A percentile compares a stretch with the other conserved stretches of the same genome.
These are phyloP conservation scores for Nitzschia sp. DNA, from an alignment of 108 stramenopile genomes.

Conservation along the genomic window DNA sequence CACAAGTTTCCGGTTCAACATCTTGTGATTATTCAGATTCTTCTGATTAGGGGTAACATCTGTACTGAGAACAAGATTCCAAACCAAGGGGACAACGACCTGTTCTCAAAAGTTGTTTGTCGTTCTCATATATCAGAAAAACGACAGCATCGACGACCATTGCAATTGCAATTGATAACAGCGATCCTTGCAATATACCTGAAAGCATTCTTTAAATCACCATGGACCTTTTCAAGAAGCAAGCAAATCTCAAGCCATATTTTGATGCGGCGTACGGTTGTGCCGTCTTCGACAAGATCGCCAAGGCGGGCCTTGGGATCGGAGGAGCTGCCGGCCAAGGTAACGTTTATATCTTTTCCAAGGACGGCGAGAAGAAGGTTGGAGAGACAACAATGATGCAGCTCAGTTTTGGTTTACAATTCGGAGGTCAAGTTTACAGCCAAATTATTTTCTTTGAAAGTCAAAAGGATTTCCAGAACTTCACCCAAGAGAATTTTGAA, in stretches of 20 bases:
- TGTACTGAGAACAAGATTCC: no score
- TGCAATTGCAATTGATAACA: no score
- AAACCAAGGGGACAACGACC: no score
- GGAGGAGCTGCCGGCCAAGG: slow-evolving; percentile 47
- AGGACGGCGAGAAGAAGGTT: slow-evolving; percentile 22
- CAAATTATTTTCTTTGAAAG: slow-evolving; percentile 54
- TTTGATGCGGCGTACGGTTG: slow-evolving; percentile 45
- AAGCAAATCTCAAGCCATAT: slow-evolving; percentile 42
- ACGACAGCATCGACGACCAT: neutral
- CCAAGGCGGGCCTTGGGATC: slow-evolving; percentile 42
- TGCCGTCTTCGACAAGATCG: slow-evolving; percentile 43
- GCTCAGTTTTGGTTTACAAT: slow-evolving; percentile 32
- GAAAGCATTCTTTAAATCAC: no score
- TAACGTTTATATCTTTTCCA: slow-evolving; percentile 24
- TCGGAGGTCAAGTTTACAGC: slow-evolving; percentile 48
- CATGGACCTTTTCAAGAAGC: slow-evolving; percentile 52
- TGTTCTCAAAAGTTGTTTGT: no score
- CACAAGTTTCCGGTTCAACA: no score
- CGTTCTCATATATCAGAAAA: neutral
- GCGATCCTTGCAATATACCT: no score
- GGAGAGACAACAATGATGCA: slow-evolving; percentile 39
- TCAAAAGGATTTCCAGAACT: slow-evolving; percentile 35
- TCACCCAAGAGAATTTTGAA: slow-evolving; percentile 38
- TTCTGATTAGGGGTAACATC: no score
- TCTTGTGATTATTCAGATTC: no score